phyloP scores from a whole-genome alignment of 2,329 filamentous ascomycete genomes.

The Aspergillus fumigatus region DNA sequence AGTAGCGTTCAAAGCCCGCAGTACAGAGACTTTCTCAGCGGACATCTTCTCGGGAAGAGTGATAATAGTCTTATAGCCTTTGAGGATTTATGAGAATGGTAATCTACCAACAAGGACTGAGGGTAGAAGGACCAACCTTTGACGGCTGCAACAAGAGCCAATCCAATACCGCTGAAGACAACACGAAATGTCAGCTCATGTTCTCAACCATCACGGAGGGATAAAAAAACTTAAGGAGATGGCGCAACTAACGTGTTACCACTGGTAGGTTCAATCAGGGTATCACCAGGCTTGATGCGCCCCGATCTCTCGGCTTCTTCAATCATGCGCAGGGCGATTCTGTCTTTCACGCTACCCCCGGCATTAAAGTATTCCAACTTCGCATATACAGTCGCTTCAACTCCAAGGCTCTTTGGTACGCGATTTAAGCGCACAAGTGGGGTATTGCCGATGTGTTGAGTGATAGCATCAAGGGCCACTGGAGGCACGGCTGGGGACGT shows the following conservation, averaged over 20 bases:
- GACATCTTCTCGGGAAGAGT: slow-evolving; percentile 99
- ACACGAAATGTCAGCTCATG: background rate
- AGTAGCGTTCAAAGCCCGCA: slow-evolving; percentile 89
- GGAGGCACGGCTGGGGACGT: slow-evolving; percentile 51
- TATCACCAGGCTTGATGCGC: slow-evolving; percentile 94
- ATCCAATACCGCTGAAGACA: slow-evolving; percentile 66
- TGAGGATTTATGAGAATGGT: background rate
- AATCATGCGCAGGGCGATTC: slow-evolving; percentile 95
- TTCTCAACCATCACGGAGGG: background rate
- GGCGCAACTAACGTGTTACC: slow-evolving; percentile 67
- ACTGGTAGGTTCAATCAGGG: slow-evolving; percentile 94
- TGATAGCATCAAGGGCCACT: slow-evolving; percentile 61
- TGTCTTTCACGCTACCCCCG: slow-evolving; percentile 88
- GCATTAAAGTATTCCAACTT: slow-evolving; percentile 94
- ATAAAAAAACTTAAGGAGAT: background rate
- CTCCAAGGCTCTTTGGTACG: slow-evolving; percentile 83
- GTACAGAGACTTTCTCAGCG: slow-evolving; percentile 91
- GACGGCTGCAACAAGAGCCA: slow-evolving; percentile 88
- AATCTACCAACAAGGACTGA: background rate
- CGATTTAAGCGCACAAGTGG: slow-evolving; percentile 93
- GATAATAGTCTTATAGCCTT: slow-evolving; percentile 92
- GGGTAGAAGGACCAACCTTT: slow-evolving; percentile 52
- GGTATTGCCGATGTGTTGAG: slow-evolving; percentile 89
- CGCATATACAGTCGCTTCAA: slow-evolving; percentile 83
- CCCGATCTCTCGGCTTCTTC: slow-evolving; percentile 89